A percentile compares a stretch with the other conserved stretches of the same genome.
Conservation (phyloP, 2,329 filamentous ascomycete species). For the Coniella lustricola region DNA sequence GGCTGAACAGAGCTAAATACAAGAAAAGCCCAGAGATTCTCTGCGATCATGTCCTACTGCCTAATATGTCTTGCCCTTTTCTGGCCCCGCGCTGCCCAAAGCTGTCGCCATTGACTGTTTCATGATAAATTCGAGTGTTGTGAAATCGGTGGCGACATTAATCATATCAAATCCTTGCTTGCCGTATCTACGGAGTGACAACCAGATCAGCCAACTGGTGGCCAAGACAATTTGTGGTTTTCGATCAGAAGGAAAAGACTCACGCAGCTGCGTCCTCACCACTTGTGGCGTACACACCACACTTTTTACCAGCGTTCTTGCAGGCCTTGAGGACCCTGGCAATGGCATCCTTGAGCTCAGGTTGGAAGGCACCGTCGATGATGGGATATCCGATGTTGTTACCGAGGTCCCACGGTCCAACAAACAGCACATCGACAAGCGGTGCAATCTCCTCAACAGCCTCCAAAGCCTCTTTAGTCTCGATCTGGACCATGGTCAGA, state of each 20-base stretch:
- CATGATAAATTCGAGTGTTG: conserved; percentile 40
- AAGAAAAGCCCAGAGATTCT: neutral
- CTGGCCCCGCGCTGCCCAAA: conserved; percentile 31
- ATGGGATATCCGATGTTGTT: conserved; percentile 55
- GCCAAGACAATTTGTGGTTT: too few species aligned
- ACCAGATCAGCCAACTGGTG: too few species aligned
- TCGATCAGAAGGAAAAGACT: neutral
- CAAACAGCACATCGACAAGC: conserved; percentile 57
- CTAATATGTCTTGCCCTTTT: conserved; percentile 36
- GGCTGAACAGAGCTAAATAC: conserved; percentile 30
- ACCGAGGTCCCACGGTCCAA: conserved; percentile 60
- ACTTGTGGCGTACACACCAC: conserved; percentile 51
- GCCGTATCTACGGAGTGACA: conserved; percentile 31
- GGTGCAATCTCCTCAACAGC: conserved; percentile 55
- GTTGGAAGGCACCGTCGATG: conserved; percentile 50
- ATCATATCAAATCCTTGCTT: conserved; percentile 57
- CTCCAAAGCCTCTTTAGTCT: conserved; percentile 56
- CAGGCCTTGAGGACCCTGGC: conserved; percentile 50
- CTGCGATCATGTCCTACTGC: conserved; percentile 8
- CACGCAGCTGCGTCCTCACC: conserved; percentile 45
- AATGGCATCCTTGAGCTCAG: conserved; percentile 53
- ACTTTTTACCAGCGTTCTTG: conserved; percentile 57
- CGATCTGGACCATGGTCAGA: conserved; percentile 61
- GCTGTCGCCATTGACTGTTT: conserved; percentile 41
- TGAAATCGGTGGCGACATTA: conserved; percentile 49